Evolutionary conservation across 805 yeast species (phyloP), one percentile per base, ranked within the genome.

Genomic region (Yarrowia phangngaensis): DNA sequence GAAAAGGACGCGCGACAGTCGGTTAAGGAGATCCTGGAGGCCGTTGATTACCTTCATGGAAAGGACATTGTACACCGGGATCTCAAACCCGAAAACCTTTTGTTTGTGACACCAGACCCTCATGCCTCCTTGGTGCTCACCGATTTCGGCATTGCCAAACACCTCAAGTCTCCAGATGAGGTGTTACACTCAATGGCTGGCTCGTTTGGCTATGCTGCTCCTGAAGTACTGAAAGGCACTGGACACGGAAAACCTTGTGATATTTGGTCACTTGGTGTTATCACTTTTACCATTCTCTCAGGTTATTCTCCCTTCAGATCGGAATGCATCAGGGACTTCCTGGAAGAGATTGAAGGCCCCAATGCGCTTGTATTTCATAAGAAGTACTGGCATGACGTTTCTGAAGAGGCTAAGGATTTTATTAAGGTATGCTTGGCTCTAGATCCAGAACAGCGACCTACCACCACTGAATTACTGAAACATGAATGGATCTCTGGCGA

Each of bases 171-270:
- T 9, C 73, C 78, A 3, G 75, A 78, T 56, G 86, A 83, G 50
- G 68, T 76, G 52, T 70, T 86, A 52, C 78, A 73, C 23, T 70
- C 82, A 16, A 80, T 84, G 31, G 95, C 95, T 0, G 97, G 97
- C 1, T 84, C 95, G 1, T 80, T 86, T 65, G 97, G 98, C 1
- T 90, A 90, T 64, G 96, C 95, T 24, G 97, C 97, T 0, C 98
- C 98, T 0, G 98, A 90, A 61, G 88, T 90, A 6, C 73, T 90
- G 28, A 67, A 79, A 31, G 80, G 84, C 12, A 70, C 72, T 29
- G 97, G 96, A 7, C 97, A 90, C 66, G 95, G 96, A 29, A 86
- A 84, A 59, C 90, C 96, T 1, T 90, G 96, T 67, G 98, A 90
- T 64, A 76, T 90, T 50, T 90, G 98, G 98, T 84, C 95, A 1